A percentile compares a stretch with the other conserved stretches of the same genome.
Conservation (phyloP, 495 filamentous ascomycete genomes). For the Penicillium lagena region DNA sequence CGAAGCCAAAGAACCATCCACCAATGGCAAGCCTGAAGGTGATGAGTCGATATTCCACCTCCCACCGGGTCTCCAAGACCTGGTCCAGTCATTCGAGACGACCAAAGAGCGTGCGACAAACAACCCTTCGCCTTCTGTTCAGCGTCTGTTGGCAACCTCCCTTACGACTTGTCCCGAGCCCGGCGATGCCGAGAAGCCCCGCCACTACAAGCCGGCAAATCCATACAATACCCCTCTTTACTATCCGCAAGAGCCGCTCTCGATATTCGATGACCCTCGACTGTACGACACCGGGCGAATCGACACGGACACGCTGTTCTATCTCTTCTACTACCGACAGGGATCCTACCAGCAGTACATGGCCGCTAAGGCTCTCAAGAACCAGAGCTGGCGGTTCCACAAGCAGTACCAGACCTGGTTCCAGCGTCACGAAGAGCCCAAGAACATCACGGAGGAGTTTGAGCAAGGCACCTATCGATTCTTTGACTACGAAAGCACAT, state of each 20-base stretch:
- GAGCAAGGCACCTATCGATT: constrained; percentile 98
- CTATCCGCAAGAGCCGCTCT: constrained; percentile 85
- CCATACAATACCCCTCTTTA: constrained; percentile 73
- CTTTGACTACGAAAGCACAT: constrained; percentile 99
- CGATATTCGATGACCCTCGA: constrained; percentile 84
- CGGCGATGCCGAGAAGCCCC: constrained; percentile 72
- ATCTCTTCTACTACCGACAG: constrained; percentile 98
- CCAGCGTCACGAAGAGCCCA: constrained; percentile 95
- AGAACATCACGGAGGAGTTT: constrained; percentile 95
- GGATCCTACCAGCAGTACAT: constrained; percentile 93
- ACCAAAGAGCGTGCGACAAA: constrained; percentile 60
- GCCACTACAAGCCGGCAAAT: constrained; percentile 74
- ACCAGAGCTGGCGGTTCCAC: constrained; percentile 97
- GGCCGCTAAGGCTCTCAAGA: constrained; percentile 91
- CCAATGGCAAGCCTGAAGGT: constrained; percentile 28
- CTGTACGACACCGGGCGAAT: constrained; percentile 72
- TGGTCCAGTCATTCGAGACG: constrained; percentile 83
- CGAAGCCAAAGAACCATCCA: constrained; percentile 25
- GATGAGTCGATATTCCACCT: constrained; percentile 90
- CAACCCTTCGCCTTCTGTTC: constrained; percentile 54
- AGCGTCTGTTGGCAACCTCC: constrained; percentile 67
- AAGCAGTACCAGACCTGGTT: constrained; percentile 99
- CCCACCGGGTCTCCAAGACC: constrained; percentile 81
- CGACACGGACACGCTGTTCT: constrained; percentile 95
- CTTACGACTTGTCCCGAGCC: constrained; percentile 65